Base-by-base conservation (phyloP, 768 basidiomycete genomes). In the Saitozyma podzolica region DNA sequence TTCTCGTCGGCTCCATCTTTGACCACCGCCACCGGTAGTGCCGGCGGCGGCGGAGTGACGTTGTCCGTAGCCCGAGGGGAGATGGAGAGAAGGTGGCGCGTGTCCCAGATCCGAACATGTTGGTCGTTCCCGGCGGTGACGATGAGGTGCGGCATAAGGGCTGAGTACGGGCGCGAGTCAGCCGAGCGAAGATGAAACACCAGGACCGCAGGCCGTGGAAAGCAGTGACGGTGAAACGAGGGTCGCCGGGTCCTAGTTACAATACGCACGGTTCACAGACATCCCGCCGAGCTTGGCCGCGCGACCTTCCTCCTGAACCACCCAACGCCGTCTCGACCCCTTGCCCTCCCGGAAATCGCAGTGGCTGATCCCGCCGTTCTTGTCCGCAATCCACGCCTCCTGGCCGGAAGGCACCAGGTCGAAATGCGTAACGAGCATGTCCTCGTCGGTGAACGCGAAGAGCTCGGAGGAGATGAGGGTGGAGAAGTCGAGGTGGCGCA, bases 401-500 rank as follows among this genome's bases (percentile, higher is more conserved):
- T 74, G 59, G 6, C 76, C 78, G 13, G 59, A 61, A 0, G 74
- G 75, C 9, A 74, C 67, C 20, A 82, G 64, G 58, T 83, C 82
- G 56, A 83, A 80, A 39, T 79, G 78, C 54, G 80, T 80, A 41
- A 82, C 59, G 9, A 82, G 64, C 29, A 64, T 73, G 57, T 82
- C 80, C 6, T 75, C 74, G 58, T 80, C 75, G 8, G 63, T 40
- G 19, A 79, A 66, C 17, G 80, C 74, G 55, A 81, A 76, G 41
- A 81, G 59, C 56, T 82, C 80, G 20, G 69, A 69, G 19, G 80
- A 81, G 19, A 60, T 62, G 41, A 76, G 68, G 8, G 70, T 74
- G 17, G 74, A 55, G 53, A 83, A 78, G 55, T 80, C 72, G 52
- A 81, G 66, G 2, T 61, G 60, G 5, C 82, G 80, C 9, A 83